A percentile compares a stretch with the other conserved stretches of the same genome.
Conservation (phyloP, 2,329 filamentous ascomycete species). For the Neopestalotiopsis rosae region DNA sequence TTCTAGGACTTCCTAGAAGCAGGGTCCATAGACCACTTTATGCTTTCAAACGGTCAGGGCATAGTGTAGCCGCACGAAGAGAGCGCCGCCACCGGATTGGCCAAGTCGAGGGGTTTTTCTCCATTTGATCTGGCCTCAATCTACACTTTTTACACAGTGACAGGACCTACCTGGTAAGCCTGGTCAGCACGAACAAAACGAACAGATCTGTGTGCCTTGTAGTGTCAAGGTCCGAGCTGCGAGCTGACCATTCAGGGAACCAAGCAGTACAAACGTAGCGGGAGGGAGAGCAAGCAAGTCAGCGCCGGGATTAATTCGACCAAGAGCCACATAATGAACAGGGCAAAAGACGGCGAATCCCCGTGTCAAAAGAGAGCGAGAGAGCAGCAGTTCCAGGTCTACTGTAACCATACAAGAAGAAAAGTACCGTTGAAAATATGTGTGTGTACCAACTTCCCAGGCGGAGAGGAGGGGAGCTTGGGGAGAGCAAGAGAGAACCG, state of each 20-base stretch:
- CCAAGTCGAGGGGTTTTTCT: not conserved
- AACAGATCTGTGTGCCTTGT: conserved; percentile 12
- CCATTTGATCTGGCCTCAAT: not conserved
- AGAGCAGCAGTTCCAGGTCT: not conserved
- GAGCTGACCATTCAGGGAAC: not conserved
- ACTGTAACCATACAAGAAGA: not conserved
- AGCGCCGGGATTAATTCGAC: not conserved
- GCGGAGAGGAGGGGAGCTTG: not conserved
- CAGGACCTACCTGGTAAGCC: not conserved
- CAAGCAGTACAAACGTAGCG: not conserved
- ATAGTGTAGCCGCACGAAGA: not conserved
- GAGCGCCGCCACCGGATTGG: conserved; percentile 3
- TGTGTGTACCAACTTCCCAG: not conserved
- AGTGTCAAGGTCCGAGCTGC: not conserved
- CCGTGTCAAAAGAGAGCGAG: not conserved
- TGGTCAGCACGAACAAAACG: not conserved
- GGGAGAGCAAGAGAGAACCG: not conserved
- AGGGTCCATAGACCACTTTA: conserved; percentile 1
- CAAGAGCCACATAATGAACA: not conserved
- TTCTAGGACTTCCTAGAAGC: conserved; percentile 1
- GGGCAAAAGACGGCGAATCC: not conserved
- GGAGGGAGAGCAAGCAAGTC: not conserved
- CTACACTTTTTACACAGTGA: too few species aligned
- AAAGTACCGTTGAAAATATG: too few species aligned
- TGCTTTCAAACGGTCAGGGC: not conserved